Conservation (phyloP, 108 stramenopile species). For the Nannochloropsis gaditana region DNA sequence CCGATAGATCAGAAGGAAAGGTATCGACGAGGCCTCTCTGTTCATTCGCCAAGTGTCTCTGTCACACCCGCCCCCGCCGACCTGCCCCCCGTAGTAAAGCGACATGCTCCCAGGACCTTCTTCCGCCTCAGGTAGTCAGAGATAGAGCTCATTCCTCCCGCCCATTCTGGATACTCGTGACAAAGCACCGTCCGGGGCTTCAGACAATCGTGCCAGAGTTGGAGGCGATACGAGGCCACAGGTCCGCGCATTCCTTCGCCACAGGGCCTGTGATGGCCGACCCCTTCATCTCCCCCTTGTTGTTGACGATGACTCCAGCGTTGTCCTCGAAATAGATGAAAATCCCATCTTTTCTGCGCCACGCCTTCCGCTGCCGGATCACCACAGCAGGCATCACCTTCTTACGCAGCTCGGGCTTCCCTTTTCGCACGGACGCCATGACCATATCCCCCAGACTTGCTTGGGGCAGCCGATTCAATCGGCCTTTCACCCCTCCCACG, state of each 20-base stretch:
- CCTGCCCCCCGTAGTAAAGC: no score
- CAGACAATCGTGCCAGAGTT: slow-evolving; percentile 95
- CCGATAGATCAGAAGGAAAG: no score
- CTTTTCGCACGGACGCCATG: slow-evolving; percentile 99
- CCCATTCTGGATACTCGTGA: no score
- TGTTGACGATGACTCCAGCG: slow-evolving; percentile 99
- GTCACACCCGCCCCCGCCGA: no score
- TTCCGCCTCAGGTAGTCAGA: no score
- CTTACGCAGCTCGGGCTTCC: slow-evolving; percentile 99
- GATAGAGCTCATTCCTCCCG: no score
- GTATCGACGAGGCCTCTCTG: no score
- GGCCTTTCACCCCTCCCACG: slow-evolving; percentile 94
- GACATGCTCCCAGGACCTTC: no score
- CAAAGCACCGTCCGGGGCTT: background rate
- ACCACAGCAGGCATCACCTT: slow-evolving; percentile 97
- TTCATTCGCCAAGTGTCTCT: no score
- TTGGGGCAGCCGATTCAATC: slow-evolving; percentile 95
- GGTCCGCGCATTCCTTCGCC: slow-evolving; percentile 99
- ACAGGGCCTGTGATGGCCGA: slow-evolving; percentile 97
- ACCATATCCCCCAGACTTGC: slow-evolving; percentile 89
- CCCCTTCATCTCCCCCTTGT: slow-evolving; percentile 99
- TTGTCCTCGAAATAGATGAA: slow-evolving; percentile 99
- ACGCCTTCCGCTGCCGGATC: slow-evolving; percentile 97
- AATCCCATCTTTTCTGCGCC: slow-evolving; percentile 97
- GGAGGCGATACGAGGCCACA: slow-evolving; percentile 99